Conservation (phyloP, 257 asterid genomes). For the Sherardia arvensis region DNA sequence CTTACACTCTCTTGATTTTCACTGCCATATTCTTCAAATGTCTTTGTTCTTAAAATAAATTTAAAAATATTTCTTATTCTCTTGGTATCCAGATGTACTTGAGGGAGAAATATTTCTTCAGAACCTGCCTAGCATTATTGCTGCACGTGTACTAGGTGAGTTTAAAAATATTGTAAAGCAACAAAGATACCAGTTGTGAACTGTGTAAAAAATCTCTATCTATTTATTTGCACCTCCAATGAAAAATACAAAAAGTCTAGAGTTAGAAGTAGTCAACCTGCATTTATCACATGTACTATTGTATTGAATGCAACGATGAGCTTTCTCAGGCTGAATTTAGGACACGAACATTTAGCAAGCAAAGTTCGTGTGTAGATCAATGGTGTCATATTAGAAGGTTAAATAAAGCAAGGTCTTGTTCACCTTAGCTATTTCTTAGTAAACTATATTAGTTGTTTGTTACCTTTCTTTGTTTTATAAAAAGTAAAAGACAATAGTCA, state of each 20-base stretch:
- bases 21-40: background rate
- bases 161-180: background rate
- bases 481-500: background rate
- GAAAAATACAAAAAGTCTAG: background rate
- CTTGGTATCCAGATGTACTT: constrained; percentile 57
- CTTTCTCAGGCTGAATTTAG: background rate
- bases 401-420: background rate
- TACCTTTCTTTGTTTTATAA: background rate
- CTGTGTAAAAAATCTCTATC: background rate
- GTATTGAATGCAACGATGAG: background rate
- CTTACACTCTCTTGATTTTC: background rate
- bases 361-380: background rate
- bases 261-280: background rate
- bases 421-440: too few relatives aligned
- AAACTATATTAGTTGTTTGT: background rate
- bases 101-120: constrained; percentile 98
- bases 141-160: constrained; percentile 83
- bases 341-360: background rate
- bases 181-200: background rate
- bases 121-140: constrained; percentile 88
- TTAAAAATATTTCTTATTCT: constrained; percentile 1
- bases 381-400: background rate
- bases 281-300: background rate
- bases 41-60: background rate
- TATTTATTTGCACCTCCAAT: background rate